Evolutionary conservation across 352 stramenopile species (phyloP), one percentile per base, ranked within the genome.

Genomic region (Aphanomyces astaci): DNA sequence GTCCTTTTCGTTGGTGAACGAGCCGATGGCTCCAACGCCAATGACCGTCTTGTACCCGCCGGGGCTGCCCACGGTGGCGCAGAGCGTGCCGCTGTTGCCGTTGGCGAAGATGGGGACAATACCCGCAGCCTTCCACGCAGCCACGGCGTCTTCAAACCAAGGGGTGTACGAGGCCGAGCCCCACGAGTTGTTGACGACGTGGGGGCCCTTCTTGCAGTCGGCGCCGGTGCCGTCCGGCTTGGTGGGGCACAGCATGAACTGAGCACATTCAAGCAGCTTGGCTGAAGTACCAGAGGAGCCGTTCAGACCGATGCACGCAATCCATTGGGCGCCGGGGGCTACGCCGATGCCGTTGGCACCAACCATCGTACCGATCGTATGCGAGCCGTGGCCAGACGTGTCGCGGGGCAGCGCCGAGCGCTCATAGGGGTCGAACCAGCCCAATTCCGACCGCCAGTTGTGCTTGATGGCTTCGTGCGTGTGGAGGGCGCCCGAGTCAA

Each of bases 351-450:
- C 75, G 0, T 73, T 65, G 30, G 54, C 25, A 19, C 69, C 73
- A 2, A 62, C 72, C 64, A 78, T 76, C 1, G 69, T 79, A 17
- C 56, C 69, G 4, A 79, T 65, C 19, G 72, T 79, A 55, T 77
- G 72, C 22, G 71, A 76, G n/a, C 73, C 75, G 60, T 81, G 75
- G 52, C 75, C 73, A 27, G 73, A 51, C 27, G 64, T 39, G 63
- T 81, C 75, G 36, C 63, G 82, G 3, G 80, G 79, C 1, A 71
- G 66, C 9, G 71, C 39, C 1, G 60, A 48, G 2, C 36, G 31
- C 2, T 72, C 73, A 30, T 84, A 60, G 1, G 71, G 66, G 46
- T 88, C 80, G 56, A 76, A 85, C 80, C 80, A 88, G 22, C 80
- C 80, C 17, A 74, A 76, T 22, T 59, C 19, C 1, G 67, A 66